These are phyloP conservation scores for Talaromyces adpressus DNA, from an alignment of 495 filamentous ascomycete genomes.

Conservation along the genomic window DNA sequence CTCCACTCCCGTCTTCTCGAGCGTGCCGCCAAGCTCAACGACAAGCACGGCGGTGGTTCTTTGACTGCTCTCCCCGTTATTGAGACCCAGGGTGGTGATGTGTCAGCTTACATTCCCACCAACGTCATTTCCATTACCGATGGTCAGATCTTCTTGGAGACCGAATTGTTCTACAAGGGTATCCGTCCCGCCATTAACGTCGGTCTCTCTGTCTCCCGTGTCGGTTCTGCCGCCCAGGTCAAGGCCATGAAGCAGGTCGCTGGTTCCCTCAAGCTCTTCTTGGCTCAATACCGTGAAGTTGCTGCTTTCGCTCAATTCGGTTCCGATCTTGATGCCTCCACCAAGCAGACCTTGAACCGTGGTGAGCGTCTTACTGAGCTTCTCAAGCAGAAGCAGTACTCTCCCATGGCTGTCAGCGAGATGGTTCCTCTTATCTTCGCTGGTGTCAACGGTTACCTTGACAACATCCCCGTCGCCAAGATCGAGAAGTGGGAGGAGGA, in stretches of 20 bases:
- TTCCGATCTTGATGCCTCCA: conserved; percentile 97
- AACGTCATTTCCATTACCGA: conserved; percentile 99
- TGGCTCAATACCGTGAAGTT: conserved; percentile 99
- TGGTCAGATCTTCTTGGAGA: conserved; percentile 99
- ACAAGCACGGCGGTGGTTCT: conserved; percentile 92
- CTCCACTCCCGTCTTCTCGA: conserved; percentile 99
- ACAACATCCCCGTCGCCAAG: conserved; percentile 77
- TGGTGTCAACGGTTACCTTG: conserved; percentile 95
- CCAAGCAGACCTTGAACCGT: conserved; percentile 97
- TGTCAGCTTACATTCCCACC: conserved; percentile 99
- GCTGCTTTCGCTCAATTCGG: conserved; percentile 99
- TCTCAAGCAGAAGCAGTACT: conserved; percentile 99
- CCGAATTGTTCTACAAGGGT: conserved; percentile 99
- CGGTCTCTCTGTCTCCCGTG: conserved; percentile 99
- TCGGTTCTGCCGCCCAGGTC: conserved; percentile 98
- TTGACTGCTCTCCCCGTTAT: conserved; percentile 97
- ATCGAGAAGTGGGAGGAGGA: conserved; percentile 89
- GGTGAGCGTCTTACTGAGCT: conserved; percentile 99
- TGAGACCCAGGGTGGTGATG: conserved; percentile 99
- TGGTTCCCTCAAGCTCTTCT: conserved; percentile 99
- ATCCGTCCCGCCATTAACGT: conserved; percentile 99
- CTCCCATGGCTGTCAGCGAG: conserved; percentile 96
- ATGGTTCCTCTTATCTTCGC: conserved; percentile 99
- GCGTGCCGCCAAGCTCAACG: conserved; percentile 98
- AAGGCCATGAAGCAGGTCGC: conserved; percentile 99